phyloP scores from a whole-genome alignment of 1,139 yeast species.

The Suhomyces wounanorum region DNA sequence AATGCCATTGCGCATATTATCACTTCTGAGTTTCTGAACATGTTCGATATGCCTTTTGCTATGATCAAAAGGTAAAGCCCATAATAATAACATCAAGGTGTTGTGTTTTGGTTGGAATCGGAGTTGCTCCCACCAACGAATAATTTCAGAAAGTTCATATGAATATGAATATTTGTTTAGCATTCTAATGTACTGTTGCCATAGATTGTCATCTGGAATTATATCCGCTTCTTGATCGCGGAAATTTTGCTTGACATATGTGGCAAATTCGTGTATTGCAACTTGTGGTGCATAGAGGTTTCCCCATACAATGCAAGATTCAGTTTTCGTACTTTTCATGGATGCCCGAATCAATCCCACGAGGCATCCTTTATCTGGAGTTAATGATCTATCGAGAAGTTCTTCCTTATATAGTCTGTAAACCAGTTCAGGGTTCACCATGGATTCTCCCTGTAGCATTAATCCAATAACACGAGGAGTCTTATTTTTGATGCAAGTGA shows the following conservation, averaged over 20 bases:
- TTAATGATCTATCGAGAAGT: conserved; percentile 16
- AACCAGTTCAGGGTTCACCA: conserved; percentile 13
- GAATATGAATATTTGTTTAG: conserved; percentile 49
- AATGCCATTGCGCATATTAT: conserved; percentile 8
- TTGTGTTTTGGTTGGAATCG: conserved; percentile 45
- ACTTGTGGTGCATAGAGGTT: conserved; percentile 58
- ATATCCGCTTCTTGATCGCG: conserved; percentile 26
- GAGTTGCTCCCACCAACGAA: conserved; percentile 62
- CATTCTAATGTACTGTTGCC: conserved; percentile 55
- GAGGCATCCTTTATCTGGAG: conserved; percentile 43
- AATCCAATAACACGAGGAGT: conserved; percentile 33
- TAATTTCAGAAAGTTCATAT: conserved; percentile 51
- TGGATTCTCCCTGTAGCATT: conserved; percentile 51
- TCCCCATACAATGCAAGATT: conserved; percentile 43
- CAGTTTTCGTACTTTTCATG: conserved; percentile 17
- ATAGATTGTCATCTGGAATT: conserved; percentile 48
- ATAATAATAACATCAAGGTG: conserved; percentile 39
- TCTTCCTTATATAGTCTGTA: conserved; percentile 19
- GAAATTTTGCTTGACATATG: conserved; percentile 23
- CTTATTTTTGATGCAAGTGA: conserved; percentile 20
- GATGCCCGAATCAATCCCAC: conserved; percentile 48
- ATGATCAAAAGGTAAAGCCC: conserved; percentile 43
- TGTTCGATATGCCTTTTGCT: conserved; percentile 44
- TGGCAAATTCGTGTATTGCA: conserved; percentile 59
- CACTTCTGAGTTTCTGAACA: conserved; percentile 28